Evolutionary conservation across 1,284 basidiomycete genomes (phyloP), one percentile per base, ranked within the genome.

Genomic region (Sporisorium scitamineum): DNA sequence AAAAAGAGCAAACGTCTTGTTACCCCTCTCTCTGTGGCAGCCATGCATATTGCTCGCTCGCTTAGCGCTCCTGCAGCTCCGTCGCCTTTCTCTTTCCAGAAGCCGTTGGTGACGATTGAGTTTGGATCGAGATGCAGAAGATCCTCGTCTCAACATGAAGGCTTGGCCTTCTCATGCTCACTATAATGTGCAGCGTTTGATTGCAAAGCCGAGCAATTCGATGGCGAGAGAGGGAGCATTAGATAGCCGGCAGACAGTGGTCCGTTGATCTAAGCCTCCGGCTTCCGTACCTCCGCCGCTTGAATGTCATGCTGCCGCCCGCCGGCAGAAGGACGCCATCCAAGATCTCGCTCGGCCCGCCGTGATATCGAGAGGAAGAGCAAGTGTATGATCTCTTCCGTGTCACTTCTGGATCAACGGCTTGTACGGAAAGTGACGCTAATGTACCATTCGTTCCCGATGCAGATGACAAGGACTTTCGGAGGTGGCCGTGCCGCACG

Each of bases 381-480:
- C n/a, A n/a, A n/a, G n/a, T n/a, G n/a, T n/a, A n/a, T n/a, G n/a
- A n/a, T n/a, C n/a, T n/a, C n/a, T n/a, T n/a, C n/a, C n/a, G n/a
- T n/a, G 26, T 27, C 24, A 27, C 26, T 47, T 47, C 44, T 47
- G 44, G 44, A 47, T 47, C 44, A n/a, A 47, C 34, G 34, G 34
- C 34, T 34, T 27, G 24, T 27, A 24, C n/a, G 18, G 6, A 14
- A 29, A 31, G n/a, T 7, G 32, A 60, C 57, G 58, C 64, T 66
- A 66, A 61, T 45, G 52, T 45, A 55, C 52, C 52, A 26, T 60
- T 26, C 8, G 37, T 44, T 47, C 37, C 63, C 52, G 57, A 20
- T 48, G 45, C 41, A 26, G 20, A 26, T 27, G 34, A 50, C 45
- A 26, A 39, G n/a, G n/a, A 14, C 24, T 37, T 42, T 54, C 63